Evolutionary conservation across 2,329 filamentous ascomycete species (phyloP).

Genomic region (Leptographium procerum): DNA sequence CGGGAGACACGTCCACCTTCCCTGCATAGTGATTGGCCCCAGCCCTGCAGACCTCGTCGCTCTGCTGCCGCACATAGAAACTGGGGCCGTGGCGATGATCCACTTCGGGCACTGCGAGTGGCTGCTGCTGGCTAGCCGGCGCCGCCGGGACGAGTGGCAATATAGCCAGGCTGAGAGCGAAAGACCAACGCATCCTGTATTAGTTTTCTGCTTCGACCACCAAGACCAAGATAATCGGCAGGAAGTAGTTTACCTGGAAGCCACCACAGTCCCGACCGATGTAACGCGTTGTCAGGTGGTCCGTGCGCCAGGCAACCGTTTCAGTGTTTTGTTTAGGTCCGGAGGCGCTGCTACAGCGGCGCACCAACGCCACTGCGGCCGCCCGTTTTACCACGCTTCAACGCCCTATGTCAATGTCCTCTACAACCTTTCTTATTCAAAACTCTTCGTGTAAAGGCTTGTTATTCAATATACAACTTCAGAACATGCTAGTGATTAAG

Average conservation of each 20-base stretch:
- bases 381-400: too few relatives aligned
- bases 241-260: too few relatives aligned
- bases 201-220: too few relatives aligned
- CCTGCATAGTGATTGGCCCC: neutral
- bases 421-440: too few relatives aligned
- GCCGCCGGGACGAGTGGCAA: neutral
- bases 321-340: neutral
- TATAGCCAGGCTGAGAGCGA: neutral
- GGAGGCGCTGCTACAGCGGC: too few relatives aligned
- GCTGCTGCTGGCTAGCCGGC: neutral
- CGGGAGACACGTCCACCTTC: neutral
- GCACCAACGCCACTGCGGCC: too few relatives aligned
- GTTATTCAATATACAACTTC: too few relatives aligned
- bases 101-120: neutral
- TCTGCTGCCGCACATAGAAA: neutral
- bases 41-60: neutral
- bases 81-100: neutral
- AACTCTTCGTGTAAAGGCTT: too few relatives aligned
- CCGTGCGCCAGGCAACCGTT: neutral
- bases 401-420: too few relatives aligned
- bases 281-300: neutral
- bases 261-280: too few relatives aligned
- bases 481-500: too few relatives aligned
- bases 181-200: neutral
- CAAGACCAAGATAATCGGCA: too few relatives aligned